These are phyloP conservation scores for Zalaria sp. DNA, from an alignment of 2,329 filamentous ascomycete genomes.

Conservation along the genomic window DNA sequence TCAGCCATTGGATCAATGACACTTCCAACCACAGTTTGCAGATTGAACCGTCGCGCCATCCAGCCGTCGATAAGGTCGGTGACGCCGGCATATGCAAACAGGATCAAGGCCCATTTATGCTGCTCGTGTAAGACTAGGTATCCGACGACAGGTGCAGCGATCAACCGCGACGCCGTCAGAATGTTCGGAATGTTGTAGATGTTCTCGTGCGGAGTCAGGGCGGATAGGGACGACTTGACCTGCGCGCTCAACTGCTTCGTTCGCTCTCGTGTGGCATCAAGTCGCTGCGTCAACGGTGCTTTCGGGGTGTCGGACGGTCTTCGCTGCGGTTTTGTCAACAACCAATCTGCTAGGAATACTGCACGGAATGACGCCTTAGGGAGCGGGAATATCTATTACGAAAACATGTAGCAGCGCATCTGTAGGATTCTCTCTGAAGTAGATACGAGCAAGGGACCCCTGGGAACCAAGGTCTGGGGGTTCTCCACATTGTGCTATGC, in stretches of 20 bases:
- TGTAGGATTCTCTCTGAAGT: no score
- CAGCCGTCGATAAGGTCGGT: conserved; percentile 90
- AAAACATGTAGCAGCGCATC: no score
- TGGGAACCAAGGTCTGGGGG: no score
- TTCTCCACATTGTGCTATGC: no score
- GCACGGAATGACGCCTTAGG: no score
- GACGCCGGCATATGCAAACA: conserved; percentile 87
- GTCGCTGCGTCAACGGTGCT: conserved; percentile 10
- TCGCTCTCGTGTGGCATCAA: conserved; percentile 14
- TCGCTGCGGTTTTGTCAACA: no score
- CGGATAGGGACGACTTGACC: conserved; percentile 15
- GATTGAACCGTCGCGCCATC: conserved; percentile 76
- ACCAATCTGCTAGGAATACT: no score
- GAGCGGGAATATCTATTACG: no score
- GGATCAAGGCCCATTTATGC: conserved; percentile 60
- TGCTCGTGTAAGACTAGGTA: conserved; percentile 79
- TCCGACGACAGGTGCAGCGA: conserved; percentile 71
- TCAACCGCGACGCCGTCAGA: conserved; percentile 72
- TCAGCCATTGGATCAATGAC: conserved; percentile 96
- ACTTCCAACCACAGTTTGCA: conserved; percentile 86
- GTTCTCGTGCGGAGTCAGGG: conserved; percentile 53
- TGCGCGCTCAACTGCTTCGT: conserved; percentile 15
- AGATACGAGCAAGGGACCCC: no score
- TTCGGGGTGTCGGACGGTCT: conserved; percentile 1
- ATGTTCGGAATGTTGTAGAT: conserved; percentile 96